Conservation (phyloP, 768 basidiomycete genomes). For the Leccinellum albellum region DNA sequence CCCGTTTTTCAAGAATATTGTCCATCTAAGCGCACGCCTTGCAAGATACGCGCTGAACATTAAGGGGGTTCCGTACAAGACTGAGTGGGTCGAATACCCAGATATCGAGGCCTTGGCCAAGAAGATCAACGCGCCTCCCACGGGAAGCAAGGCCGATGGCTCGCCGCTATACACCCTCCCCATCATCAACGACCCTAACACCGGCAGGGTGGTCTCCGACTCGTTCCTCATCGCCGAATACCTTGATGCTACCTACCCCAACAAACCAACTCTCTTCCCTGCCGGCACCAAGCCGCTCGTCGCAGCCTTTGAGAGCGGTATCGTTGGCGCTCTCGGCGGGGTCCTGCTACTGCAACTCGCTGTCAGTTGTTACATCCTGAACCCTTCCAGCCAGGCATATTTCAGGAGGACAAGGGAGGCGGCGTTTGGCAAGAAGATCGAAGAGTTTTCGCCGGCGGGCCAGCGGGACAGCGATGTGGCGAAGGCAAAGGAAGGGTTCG, state of each 20-base stretch:
- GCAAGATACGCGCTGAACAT: conserved; percentile 36
- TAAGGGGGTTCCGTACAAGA: conserved; percentile 39
- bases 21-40: neutral
- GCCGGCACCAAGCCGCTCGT: conserved; percentile 37
- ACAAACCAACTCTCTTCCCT: conserved; percentile 39
- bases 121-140: conserved; percentile 32
- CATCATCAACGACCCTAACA: conserved; percentile 38
- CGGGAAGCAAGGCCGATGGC: conserved; percentile 28
- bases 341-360: conserved; percentile 16
- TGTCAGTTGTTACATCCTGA: conserved; percentile 14
- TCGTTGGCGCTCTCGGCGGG: conserved; percentile 10
- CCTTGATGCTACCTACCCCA: conserved; percentile 40
- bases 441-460: conserved; percentile 34
- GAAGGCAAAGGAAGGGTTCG: conserved; percentile 24
- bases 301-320: conserved; percentile 32
- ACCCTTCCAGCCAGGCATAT: conserved; percentile 28
- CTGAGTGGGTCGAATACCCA: conserved; percentile 42
- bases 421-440: conserved; percentile 31
- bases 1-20: neutral
- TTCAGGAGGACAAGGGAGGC: conserved; percentile 35
- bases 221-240: conserved; percentile 44
- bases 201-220: conserved; percentile 32
- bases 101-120: conserved; percentile 37
- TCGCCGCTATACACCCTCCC: conserved; percentile 38
- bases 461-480: conserved; percentile 26